Conservation (phyloP, 106 monocot genomes). For the Dioscorea dumetorum region DNA sequence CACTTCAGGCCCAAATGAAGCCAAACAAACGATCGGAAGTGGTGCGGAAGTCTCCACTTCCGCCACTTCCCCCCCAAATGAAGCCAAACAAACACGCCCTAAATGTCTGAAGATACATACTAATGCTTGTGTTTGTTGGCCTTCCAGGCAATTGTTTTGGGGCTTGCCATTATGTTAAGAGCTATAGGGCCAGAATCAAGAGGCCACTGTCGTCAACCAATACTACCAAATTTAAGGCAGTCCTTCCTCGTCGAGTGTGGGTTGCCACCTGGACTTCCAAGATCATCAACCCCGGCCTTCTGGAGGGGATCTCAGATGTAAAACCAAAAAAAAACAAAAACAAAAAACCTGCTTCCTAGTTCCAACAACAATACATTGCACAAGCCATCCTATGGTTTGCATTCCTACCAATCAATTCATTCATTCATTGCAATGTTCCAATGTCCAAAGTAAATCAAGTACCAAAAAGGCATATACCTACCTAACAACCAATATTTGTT, state of each 20-base stretch:
- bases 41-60: too few relatives aligned
- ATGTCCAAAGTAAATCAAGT: neutral
- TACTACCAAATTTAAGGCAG: too few relatives aligned
- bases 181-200: neutral
- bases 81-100: too few relatives aligned
- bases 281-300: neutral
- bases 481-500: neutral
- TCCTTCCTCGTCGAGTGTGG: neutral
- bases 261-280: neutral
- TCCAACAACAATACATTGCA: neutral
- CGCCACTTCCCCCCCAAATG: too few relatives aligned
- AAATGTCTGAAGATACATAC: too few relatives aligned
- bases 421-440: neutral
- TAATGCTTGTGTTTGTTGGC: too few relatives aligned
- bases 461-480: neutral
- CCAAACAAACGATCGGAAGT: too few relatives aligned
- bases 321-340: neutral
- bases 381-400: neutral
- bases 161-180: neutral
- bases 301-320: neutral
- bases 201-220: neutral
- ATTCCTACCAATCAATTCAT: neutral
- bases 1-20: too few relatives aligned
- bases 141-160: slow-evolving; percentile 2
- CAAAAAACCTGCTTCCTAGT: neutral